These are phyloP conservation scores for Aspergillus unguis DNA, from an alignment of 2,329 filamentous ascomycete genomes.

Conservation along the genomic window DNA sequence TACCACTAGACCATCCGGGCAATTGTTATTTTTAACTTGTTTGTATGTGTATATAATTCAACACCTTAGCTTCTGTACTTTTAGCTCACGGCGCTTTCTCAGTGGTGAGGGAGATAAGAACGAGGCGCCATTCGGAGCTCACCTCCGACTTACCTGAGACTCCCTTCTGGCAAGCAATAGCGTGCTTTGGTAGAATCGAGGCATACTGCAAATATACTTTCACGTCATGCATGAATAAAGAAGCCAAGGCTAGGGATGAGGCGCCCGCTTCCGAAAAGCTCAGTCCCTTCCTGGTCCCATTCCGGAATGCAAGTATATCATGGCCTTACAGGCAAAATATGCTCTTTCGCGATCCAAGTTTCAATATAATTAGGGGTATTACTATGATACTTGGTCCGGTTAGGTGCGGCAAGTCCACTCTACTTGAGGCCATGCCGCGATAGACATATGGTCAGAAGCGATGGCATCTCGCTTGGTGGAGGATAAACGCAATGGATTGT, in stretches of 20 bases:
- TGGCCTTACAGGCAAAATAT: background rate
- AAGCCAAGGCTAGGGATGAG: background rate
- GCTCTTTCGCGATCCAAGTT: background rate
- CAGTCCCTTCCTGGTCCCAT: background rate
- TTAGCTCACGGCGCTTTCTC: too few species aligned
- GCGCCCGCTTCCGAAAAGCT: background rate
- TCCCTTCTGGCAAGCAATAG: background rate
- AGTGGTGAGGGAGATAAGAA: too few species aligned
- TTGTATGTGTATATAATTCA: too few species aligned
- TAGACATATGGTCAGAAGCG: constrained; percentile 23
- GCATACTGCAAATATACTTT: background rate
- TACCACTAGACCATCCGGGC: too few species aligned
- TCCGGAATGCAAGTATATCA: constrained; percentile 30
- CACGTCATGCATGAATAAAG: background rate
- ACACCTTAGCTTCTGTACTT: too few species aligned
- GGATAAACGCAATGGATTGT: constrained; percentile 24
- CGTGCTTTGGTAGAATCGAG: background rate
- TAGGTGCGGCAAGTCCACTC: constrained; percentile 39
- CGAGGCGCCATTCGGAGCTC: too few species aligned
- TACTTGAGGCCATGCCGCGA: constrained; percentile 32
- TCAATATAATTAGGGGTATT: background rate
- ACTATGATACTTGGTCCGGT: constrained; percentile 41
- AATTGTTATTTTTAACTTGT: too few species aligned
- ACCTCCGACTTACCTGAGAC: background rate
- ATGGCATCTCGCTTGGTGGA: constrained; percentile 19